Evolutionary conservation across 2,329 filamentous ascomycete species (phyloP), one percentile per base, ranked within the genome.

Genomic region (Penicillium thymicola): DNA sequence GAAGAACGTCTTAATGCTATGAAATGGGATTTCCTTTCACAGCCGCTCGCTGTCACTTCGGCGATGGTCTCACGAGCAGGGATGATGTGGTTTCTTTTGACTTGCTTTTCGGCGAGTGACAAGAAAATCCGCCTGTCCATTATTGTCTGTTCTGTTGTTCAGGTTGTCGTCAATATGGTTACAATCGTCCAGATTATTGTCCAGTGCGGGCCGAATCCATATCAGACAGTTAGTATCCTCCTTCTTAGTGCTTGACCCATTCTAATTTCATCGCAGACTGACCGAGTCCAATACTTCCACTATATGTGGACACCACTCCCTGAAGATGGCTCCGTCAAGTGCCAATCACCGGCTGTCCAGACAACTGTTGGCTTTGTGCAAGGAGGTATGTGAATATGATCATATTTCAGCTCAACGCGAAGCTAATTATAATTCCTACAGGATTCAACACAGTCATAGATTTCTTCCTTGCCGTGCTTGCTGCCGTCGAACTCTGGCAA

Each of bases 291-390:
- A 32, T 75, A 73, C 45, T 74, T 74, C 51, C 68, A 74, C 41
- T 75, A 74, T 34, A 72, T 73, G 70, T 75, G 72, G 72, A 72
- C 72, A 57, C 64, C 68, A 6, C 58, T 72, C 1, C 72, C 72
- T 7, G 42, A 56, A 9, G 68, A 74, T 57, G 68, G 70, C 3
- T 74, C 72, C 1, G 70, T 74, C 4, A 59, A 56, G 11, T 75
- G 72, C 34, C 72, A 74, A 58, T 66, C 64, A 6, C 69, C 70
- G 1, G 30, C 44, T 13, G 68, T 74, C 7, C 72, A 75, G 38
- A 71, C 67, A 0, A 73, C 65, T 2, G 51, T 74, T 5, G 72
- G 72, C n/a, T 74, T 69, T 54, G 71, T 72, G 3, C 72, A 74
- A 59, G 72, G 72, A 52, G 72, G 70, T 68, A 59, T 10, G 37